These are phyloP conservation scores for Silybum marianum DNA, from an alignment of 129 eudicot genomes.

Conservation along the genomic window DNA sequence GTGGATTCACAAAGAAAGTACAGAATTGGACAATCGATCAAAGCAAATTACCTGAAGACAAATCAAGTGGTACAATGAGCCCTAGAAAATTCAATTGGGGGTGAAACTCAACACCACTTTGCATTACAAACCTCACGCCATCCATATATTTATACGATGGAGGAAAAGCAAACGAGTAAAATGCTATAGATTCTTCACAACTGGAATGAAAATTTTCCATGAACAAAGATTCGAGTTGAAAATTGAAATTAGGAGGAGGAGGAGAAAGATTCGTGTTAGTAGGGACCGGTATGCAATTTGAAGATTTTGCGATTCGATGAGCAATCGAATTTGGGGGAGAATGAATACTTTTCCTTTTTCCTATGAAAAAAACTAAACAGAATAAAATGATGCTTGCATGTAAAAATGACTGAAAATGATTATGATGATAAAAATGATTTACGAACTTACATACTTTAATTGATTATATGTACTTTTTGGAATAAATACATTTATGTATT, in stretches of 20 bases:
- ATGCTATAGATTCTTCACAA: slow-evolving; percentile 25
- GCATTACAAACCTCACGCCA: slow-evolving; percentile 20
- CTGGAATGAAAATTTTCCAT: slow-evolving; percentile 27
- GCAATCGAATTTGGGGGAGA: slow-evolving; percentile 11
- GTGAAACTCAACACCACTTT: slow-evolving; percentile 2
- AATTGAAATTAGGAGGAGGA: neutral
- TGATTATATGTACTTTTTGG: too few relatives aligned
- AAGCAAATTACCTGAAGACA: slow-evolving; percentile 21
- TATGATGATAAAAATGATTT: too few relatives aligned
- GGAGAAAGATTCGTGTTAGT: slow-evolving; percentile 9
- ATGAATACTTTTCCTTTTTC: too few relatives aligned
- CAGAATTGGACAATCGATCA: neutral
- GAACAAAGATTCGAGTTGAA: slow-evolving; percentile 23
- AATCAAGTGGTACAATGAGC: slow-evolving; percentile 10
- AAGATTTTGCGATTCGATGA: neutral
- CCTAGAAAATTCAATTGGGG: slow-evolving; percentile 15
- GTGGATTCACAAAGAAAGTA: neutral
- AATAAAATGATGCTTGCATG: too few relatives aligned
- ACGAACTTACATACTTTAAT: too few relatives aligned
- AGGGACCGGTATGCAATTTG: neutral
- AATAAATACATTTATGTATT: too few relatives aligned
- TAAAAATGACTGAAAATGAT: too few relatives aligned
- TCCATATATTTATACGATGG: slow-evolving; percentile 21
- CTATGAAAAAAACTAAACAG: too few relatives aligned
- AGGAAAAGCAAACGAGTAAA: slow-evolving; percentile 22